These are phyloP conservation scores for Meira miltonrushii DNA, from an alignment of 1,284 basidiomycete species.

Conservation along the genomic window DNA sequence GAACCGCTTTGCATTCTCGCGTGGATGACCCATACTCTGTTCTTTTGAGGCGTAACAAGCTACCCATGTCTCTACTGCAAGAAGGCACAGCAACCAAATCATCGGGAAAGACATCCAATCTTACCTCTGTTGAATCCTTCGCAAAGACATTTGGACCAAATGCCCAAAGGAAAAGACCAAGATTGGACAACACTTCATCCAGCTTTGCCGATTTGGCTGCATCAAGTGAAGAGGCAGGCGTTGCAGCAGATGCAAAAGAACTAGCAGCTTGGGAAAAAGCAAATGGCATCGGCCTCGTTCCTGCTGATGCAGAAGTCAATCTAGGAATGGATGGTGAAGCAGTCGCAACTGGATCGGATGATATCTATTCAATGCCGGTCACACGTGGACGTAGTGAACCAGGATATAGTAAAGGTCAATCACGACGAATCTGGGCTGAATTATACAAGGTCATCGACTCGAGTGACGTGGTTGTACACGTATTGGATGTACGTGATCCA, in stretches of 20 bases:
- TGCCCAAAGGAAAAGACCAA: constrained; percentile 49
- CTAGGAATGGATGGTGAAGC: constrained; percentile 27
- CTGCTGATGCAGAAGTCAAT: constrained; percentile 47
- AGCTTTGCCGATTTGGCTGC: constrained; percentile 47
- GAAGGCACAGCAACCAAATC: constrained; percentile 29
- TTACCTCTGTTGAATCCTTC: constrained; percentile 47
- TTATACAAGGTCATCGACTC: constrained; percentile 99
- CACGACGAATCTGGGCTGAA: constrained; percentile 81
- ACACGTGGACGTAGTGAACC: constrained; percentile 49
- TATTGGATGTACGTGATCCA: constrained; percentile 93
- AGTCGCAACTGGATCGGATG: constrained; percentile 11
- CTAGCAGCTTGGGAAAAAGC: constrained; percentile 36
- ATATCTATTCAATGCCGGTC: constrained; percentile 47
- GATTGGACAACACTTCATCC: constrained; percentile 41
- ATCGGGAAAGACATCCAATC: constrained; percentile 36
- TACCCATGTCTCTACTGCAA: constrained; percentile 50
- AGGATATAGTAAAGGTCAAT: constrained; percentile 51
- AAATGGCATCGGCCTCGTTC: constrained; percentile 42
- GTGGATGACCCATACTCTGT: constrained; percentile 50
- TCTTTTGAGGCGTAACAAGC: constrained; percentile 47
- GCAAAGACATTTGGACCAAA: constrained; percentile 47
- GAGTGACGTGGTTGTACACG: constrained; percentile 91
- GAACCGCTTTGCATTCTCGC: constrained; percentile 42
- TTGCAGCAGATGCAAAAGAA: constrained; percentile 34
- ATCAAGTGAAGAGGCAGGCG: constrained; percentile 32